These are phyloP conservation scores for Exophiala sp. DNA, from an alignment of 2,329 filamentous ascomycete species.

Conservation along the genomic window DNA sequence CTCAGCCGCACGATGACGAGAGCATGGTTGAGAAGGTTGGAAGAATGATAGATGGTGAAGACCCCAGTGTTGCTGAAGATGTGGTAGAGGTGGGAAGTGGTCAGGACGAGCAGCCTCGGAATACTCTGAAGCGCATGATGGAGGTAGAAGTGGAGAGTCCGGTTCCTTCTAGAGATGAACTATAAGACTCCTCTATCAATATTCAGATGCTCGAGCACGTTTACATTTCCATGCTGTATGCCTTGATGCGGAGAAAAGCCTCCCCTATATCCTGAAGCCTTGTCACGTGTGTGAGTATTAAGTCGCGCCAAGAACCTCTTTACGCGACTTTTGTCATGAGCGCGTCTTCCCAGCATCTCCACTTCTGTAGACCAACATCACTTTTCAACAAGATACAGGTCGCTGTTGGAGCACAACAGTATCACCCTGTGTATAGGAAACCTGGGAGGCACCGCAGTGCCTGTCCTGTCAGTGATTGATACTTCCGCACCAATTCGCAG, in stretches of 20 bases:
- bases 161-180: slow-evolving; percentile 29
- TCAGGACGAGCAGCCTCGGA: slow-evolving; percentile 40
- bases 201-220: background rate
- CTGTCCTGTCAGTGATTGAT: too few species aligned
- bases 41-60: slow-evolving; percentile 35
- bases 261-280: background rate
- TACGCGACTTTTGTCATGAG: slow-evolving; percentile 9
- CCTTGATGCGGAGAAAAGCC: background rate
- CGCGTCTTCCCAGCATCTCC: background rate
- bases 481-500: too few species aligned
- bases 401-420: too few species aligned
- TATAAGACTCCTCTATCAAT: slow-evolving; percentile 31
- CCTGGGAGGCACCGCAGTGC: too few species aligned
- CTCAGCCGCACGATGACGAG: slow-evolving; percentile 28
- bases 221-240: background rate
- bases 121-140: slow-evolving; percentile 50
- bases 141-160: slow-evolving; percentile 37
- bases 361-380: too few species aligned
- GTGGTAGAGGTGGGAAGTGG: slow-evolving; percentile 35
- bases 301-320: slow-evolving; percentile 1
- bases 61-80: slow-evolving; percentile 34
- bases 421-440: too few species aligned
- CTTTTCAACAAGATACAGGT: too few species aligned
- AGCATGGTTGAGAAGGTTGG: slow-evolving; percentile 42
- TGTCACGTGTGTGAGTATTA: background rate